phyloP scores from a whole-genome alignment of 345 rosid genomes.

The Hibiscus mutabilis region DNA sequence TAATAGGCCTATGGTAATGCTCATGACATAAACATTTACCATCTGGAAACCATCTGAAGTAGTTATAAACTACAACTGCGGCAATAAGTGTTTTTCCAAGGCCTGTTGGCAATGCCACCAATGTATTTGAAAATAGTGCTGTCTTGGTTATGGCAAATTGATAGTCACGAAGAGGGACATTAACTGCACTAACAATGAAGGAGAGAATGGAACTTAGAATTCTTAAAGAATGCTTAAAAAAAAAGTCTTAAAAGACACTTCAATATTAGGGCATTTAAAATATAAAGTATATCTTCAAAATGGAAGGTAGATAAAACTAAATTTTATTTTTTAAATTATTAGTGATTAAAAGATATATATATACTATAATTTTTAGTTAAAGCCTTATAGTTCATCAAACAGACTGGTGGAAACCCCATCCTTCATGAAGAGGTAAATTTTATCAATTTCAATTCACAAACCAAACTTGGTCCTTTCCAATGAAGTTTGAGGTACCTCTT shows the following conservation, averaged over 20 bases:
- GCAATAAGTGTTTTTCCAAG: constrained; percentile 97
- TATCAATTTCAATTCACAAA: not conserved
- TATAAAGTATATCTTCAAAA: constrained; percentile 7
- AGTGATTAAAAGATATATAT: not conserved
- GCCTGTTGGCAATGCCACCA: constrained; percentile 90
- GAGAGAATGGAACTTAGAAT: not conserved
- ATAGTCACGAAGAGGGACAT: constrained; percentile 78
- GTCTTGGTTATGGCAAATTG: constrained; percentile 77
- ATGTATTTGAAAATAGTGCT: constrained; percentile 81
- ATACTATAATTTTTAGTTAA: not conserved
- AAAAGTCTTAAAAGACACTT: not conserved
- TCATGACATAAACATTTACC: constrained; percentile 30
- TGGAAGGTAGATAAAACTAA: not conserved
- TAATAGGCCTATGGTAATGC: not conserved
- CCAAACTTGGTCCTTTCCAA: not conserved
- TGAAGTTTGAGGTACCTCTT: not conserved
- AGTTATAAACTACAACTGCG: constrained; percentile 87
- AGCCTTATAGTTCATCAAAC: not conserved
- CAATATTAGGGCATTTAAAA: not conserved
- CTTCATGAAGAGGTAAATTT: not conserved
- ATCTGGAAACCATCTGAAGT: constrained; percentile 92
- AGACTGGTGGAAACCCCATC: not conserved
- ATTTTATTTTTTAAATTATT: not conserved
- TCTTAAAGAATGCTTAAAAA: constrained; percentile 1
- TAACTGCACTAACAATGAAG: constrained; percentile 32